Evolutionary conservation across 306 rosid species (phyloP).

Genomic region (Ceratonia siliqua): DNA sequence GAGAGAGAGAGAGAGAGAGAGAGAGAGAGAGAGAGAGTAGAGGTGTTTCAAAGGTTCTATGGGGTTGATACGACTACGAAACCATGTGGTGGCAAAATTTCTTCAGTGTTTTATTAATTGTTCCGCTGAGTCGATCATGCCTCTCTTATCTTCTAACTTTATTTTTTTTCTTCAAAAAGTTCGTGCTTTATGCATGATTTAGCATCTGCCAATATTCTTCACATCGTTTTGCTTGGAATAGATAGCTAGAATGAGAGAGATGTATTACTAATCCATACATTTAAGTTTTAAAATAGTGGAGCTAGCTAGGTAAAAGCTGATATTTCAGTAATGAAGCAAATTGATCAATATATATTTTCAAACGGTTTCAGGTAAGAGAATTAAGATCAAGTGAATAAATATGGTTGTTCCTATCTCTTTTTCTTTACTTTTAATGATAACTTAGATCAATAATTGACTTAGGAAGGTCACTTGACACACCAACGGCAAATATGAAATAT

Average conservation of each 20-base stretch:
- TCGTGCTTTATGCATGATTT: neutral
- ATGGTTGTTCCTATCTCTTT: no score
- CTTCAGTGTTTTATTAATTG: neutral
- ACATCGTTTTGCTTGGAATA: neutral
- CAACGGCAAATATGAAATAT: no score
- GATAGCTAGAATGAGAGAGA: slow-evolving; percentile 9
- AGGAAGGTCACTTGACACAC: no score
- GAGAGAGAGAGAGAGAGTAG: neutral
- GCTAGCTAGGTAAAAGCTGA: no score
- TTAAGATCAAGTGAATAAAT: no score
- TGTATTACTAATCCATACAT: slow-evolving; percentile 17
- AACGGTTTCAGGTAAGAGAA: no score
- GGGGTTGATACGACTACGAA: neutral
- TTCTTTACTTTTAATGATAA: no score
- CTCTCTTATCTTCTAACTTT: slow-evolving; percentile 35
- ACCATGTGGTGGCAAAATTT: slow-evolving; percentile 8
- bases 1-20: neutral
- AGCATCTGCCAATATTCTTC: slow-evolving; percentile 24
- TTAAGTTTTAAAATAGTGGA: no score
- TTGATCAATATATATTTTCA: no score
- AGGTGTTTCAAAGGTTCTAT: neutral
- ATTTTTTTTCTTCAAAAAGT: neutral
- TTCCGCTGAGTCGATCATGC: slow-evolving; percentile 31
- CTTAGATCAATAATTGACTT: no score
- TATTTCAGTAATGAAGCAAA: no score